Conservation (phyloP, 192 early-diverging fungal genomes). For the Coemansia sp. region DNA sequence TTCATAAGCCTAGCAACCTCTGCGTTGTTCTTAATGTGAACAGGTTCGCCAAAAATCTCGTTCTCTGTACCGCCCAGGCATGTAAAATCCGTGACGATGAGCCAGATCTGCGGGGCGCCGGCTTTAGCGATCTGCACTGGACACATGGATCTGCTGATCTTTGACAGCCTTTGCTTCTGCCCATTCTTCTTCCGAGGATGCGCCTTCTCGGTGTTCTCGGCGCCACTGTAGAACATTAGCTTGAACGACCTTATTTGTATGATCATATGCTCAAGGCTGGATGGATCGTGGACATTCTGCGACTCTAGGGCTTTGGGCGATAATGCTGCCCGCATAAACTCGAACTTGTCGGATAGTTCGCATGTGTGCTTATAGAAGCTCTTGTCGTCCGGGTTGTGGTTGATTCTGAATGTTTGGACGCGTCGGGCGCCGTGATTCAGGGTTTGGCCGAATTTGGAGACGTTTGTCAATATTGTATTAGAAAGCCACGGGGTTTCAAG, state of each 20-base stretch:
- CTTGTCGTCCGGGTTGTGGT: not conserved
- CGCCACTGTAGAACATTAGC: slow-evolving; percentile 12
- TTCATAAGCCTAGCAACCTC: slow-evolving; percentile 7
- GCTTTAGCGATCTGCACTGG: slow-evolving; percentile 13
- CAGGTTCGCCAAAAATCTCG: slow-evolving; percentile 30
- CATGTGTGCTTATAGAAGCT: slow-evolving; percentile 23
- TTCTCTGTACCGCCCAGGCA: slow-evolving; percentile 40
- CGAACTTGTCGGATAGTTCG: slow-evolving; percentile 43
- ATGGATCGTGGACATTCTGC: not conserved
- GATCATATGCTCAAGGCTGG: slow-evolving; percentile 7
- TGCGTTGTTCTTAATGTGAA: slow-evolving; percentile 11
- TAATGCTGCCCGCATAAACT: slow-evolving; percentile 39
- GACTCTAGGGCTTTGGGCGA: slow-evolving; percentile 7
- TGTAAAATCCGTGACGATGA: slow-evolving; percentile 30
- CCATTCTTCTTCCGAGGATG: not conserved
- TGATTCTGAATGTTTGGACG: slow-evolving; percentile 25
- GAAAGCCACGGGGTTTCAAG: slow-evolving; percentile 30
- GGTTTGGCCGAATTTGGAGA: not conserved
- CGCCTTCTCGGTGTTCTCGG: not conserved
- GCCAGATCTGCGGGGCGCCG: slow-evolving; percentile 35
- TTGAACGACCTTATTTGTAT: slow-evolving; percentile 22
- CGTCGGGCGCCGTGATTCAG: slow-evolving; percentile 16
- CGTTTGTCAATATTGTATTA: not conserved
- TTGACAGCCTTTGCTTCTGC: not conserved
- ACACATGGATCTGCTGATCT: slow-evolving; percentile 2